Evolutionary conservation across 805 yeast genomes (phyloP).

Genomic region (Candida khao-thaluensis): DNA sequence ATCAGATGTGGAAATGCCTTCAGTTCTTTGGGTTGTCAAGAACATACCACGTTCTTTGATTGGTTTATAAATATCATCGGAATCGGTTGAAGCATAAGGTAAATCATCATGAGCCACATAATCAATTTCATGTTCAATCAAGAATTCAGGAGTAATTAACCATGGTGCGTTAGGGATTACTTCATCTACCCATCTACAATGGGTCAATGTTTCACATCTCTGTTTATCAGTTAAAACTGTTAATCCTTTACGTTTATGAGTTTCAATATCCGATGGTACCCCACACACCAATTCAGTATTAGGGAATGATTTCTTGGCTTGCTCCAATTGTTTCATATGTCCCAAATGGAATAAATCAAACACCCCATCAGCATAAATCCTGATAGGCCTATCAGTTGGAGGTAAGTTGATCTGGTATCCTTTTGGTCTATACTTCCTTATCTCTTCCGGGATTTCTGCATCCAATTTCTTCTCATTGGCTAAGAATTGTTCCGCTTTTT

Average conservation of each 20-base stretch:
- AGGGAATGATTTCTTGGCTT: slow-evolving; percentile 88
- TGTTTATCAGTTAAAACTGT: slow-evolving; percentile 88
- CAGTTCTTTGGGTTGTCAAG: slow-evolving; percentile 92
- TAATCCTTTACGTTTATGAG: slow-evolving; percentile 89
- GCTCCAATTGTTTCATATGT: slow-evolving; percentile 97
- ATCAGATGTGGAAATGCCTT: slow-evolving; percentile 93
- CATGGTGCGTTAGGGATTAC: slow-evolving; percentile 94
- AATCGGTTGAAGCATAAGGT: slow-evolving; percentile 87
- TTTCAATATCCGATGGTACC: slow-evolving; percentile 83
- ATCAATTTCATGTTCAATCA: slow-evolving; percentile 78
- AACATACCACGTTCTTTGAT: slow-evolving; percentile 89
- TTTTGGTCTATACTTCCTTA: slow-evolving; percentile 72
- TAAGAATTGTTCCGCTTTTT: slow-evolving; percentile 31
- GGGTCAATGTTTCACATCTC: slow-evolving; percentile 85
- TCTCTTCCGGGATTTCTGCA: slow-evolving; percentile 62
- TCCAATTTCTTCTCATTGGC: slow-evolving; percentile 61
- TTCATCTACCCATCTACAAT: slow-evolving; percentile 97
- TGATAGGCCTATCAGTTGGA: slow-evolving; percentile 77
- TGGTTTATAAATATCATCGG: slow-evolving; percentile 90
- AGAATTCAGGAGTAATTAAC: slow-evolving; percentile 83
- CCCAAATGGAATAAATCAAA: slow-evolving; percentile 96
- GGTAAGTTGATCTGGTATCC: slow-evolving; percentile 82
- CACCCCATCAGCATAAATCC: slow-evolving; percentile 98
- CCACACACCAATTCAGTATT: slow-evolving; percentile 88
- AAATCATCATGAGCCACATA: slow-evolving; percentile 97